These are phyloP conservation scores for Ziziphus jujuba DNA, from an alignment of 306 rosid species.

Conservation along the genomic window DNA sequence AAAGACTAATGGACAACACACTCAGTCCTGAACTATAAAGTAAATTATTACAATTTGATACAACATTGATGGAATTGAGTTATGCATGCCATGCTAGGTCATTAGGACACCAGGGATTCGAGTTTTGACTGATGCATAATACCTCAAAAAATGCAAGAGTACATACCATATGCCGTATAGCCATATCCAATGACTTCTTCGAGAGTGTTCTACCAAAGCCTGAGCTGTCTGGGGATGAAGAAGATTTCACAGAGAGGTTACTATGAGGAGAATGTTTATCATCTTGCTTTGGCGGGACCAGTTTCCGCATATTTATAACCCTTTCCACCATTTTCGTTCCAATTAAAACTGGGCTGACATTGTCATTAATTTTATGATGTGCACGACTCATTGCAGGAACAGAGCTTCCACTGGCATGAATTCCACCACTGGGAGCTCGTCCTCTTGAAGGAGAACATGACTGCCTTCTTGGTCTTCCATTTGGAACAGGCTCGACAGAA, in stretches of 20 bases:
- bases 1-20: neutral
- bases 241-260: constrained; percentile 75
- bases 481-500: constrained; percentile 74
- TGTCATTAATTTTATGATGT: constrained; percentile 65
- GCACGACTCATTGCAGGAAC: constrained; percentile 83
- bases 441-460: constrained; percentile 99
- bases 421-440: constrained; percentile 58
- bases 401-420: constrained; percentile 75
- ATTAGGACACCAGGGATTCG: constrained; percentile 4
- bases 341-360: constrained; percentile 76
- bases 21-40: too few species aligned
- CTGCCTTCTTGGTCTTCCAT: constrained; percentile 79
- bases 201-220: constrained; percentile 96
- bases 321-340: constrained; percentile 95
- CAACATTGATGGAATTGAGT: too few species aligned
- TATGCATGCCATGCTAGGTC: too few species aligned
- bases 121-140: constrained; percentile 14
- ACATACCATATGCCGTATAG: constrained; percentile 91
- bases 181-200: constrained; percentile 97
- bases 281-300: constrained; percentile 83
- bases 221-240: constrained; percentile 82
- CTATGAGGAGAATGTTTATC: constrained; percentile 76
- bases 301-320: constrained; percentile 87
- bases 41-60: too few species aligned
- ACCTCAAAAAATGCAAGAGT: constrained; percentile 10